These are phyloP conservation scores for Puccinellia tenuiflora DNA, from an alignment of 176 grass and related monocot species.

Conservation along the genomic window DNA sequence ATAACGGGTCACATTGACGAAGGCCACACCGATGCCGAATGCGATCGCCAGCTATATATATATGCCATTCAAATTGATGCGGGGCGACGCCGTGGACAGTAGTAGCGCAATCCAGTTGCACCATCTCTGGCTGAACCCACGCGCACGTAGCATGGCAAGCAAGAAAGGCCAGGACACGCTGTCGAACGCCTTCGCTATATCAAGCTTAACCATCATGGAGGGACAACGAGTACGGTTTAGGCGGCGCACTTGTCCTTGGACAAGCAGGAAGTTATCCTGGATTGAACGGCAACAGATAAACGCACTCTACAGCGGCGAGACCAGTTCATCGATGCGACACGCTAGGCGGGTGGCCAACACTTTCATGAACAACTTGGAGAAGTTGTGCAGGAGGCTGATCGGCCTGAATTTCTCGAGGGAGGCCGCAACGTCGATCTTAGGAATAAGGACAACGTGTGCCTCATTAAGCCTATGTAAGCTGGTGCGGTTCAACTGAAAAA, in stretches of 20 bases:
- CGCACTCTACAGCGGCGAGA: neutral
- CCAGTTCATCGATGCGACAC: neutral
- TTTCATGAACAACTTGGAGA: too few species aligned
- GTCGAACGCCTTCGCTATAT: neutral
- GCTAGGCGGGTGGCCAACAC: too few species aligned
- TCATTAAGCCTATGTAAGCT: too few species aligned
- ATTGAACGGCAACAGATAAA: neutral
- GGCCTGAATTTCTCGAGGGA: too few species aligned
- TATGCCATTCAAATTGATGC: neutral
- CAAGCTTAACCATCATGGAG: neutral
- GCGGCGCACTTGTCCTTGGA: neutral
- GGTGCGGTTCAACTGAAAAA: too few species aligned
- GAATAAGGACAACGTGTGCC: too few species aligned
- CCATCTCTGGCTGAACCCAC: neutral
- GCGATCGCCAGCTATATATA: too few species aligned
- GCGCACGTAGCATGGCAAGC: neutral
- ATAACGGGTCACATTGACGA: too few species aligned
- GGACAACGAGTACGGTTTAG: neutral
- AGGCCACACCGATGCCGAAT: too few species aligned
- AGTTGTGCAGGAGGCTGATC: too few species aligned
- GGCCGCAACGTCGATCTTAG: too few species aligned
- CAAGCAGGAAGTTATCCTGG: neutral
- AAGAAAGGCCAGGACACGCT: neutral
- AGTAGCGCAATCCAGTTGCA: neutral
- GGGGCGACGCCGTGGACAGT: neutral